These are phyloP conservation scores for Massariosphaeria phaeospora DNA, from an alignment of 495 filamentous ascomycete species.

Conservation along the genomic window DNA sequence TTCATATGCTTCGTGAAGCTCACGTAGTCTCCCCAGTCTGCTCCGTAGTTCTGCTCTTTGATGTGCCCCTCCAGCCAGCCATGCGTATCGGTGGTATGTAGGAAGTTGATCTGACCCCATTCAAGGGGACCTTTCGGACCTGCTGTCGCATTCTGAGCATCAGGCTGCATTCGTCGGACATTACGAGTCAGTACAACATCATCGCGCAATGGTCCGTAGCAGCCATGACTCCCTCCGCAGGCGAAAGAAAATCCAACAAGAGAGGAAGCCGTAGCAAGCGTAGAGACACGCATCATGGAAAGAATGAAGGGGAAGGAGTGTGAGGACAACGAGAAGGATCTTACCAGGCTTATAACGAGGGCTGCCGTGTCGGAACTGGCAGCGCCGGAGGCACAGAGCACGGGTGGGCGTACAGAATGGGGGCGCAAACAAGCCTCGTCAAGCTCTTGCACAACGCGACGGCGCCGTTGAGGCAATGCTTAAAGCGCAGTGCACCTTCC, in stretches of 20 bases:
- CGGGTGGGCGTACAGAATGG: too few relatives aligned
- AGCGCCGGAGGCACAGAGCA: too few relatives aligned
- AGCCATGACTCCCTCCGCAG: constrained; percentile 31
- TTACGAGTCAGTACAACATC: constrained; percentile 37
- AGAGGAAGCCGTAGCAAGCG: constrained; percentile 10
- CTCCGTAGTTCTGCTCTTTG: constrained; percentile 61
- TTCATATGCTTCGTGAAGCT: constrained; percentile 78
- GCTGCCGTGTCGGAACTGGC: too few relatives aligned
- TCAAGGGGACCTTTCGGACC: constrained; percentile 40
- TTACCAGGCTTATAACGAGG: neutral
- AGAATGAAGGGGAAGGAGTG: neutral
- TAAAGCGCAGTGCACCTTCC: too few relatives aligned
- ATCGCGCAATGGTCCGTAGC: constrained; percentile 35
- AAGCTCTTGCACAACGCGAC: too few relatives aligned
- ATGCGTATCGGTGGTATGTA: constrained; percentile 48
- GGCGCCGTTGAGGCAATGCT: too few relatives aligned
- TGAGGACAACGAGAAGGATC: neutral
- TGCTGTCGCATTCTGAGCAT: constrained; percentile 41
- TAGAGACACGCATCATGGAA: constrained; percentile 26
- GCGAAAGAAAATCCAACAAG: constrained; percentile 17
- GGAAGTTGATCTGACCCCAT: constrained; percentile 48
- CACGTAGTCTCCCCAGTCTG: constrained; percentile 96
- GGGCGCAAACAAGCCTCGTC: too few relatives aligned
- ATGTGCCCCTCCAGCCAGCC: constrained; percentile 48
- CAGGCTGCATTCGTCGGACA: constrained; percentile 46